These are phyloP conservation scores for Maudiozyma barnettii DNA, from an alignment of 805 yeast species.

Conservation along the genomic window DNA sequence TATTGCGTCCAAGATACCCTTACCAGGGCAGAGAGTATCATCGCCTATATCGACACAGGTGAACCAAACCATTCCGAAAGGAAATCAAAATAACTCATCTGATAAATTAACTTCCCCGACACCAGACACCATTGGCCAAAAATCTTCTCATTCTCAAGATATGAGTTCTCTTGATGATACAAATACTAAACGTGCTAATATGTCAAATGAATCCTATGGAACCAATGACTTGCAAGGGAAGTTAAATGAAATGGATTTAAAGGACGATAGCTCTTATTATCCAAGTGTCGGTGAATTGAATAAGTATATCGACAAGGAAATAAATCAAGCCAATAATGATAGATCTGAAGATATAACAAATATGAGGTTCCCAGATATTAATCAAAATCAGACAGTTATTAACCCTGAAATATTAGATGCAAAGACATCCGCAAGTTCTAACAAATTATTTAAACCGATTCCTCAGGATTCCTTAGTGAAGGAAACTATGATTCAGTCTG, in stretches of 20 bases:
- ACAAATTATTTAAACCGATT: background rate
- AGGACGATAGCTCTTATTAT: conserved; percentile 4
- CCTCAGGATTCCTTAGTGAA: conserved; percentile 3
- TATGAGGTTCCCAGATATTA: conserved; percentile 6
- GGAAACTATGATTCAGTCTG: conserved; percentile 3
- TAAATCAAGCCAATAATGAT: background rate
- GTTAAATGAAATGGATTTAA: background rate
- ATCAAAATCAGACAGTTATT: conserved; percentile 12
- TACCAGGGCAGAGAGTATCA: background rate
- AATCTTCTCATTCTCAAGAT: background rate
- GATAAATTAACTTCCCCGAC: background rate
- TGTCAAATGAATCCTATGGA: background rate
- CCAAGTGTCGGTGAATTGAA: conserved; percentile 20
- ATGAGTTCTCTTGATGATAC: background rate
- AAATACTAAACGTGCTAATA: background rate
- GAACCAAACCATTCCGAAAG: background rate
- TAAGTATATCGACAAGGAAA: conserved; percentile 3
- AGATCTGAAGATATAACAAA: background rate
- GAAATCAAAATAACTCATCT: background rate
- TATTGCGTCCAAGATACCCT: conserved; percentile 23
- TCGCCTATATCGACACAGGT: background rate
- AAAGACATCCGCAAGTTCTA: conserved; percentile 8
- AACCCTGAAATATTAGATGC: conserved; percentile 14
- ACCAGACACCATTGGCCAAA: background rate
- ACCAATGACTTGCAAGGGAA: background rate